phyloP scores from a whole-genome alignment of 2,329 filamentous ascomycete genomes.

The Sporothrix mexicana region DNA sequence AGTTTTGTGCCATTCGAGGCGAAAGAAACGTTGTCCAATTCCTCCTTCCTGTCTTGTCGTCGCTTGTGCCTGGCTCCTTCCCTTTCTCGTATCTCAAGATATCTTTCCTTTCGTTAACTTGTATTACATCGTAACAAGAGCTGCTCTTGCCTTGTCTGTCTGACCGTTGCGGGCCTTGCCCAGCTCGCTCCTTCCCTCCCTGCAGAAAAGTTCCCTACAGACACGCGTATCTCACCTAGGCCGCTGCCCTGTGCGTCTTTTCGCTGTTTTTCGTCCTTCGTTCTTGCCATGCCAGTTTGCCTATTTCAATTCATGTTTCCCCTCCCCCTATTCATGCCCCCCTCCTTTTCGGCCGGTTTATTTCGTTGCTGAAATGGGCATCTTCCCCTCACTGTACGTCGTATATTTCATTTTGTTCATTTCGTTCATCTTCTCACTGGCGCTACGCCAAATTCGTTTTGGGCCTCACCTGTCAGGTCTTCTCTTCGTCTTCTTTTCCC shows the following conservation, averaged over 20 bases:
- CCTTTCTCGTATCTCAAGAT: slow-evolving; percentile 7
- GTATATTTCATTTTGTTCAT: background rate
- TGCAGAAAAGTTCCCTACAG: slow-evolving; percentile 18
- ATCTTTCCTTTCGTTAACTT: background rate
- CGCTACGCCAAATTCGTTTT: slow-evolving; percentile 22
- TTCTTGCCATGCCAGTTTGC: slow-evolving; percentile 25
- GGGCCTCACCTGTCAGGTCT: slow-evolving; percentile 10
- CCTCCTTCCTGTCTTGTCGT: background rate
- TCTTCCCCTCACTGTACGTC: slow-evolving; percentile 22
- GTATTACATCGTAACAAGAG: background rate
- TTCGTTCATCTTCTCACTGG: slow-evolving; percentile 7
- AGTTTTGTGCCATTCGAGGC: background rate
- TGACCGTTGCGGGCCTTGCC: slow-evolving; percentile 22
- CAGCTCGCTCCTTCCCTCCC: slow-evolving; percentile 12
- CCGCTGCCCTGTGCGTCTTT: slow-evolving; percentile 25
- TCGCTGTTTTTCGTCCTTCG: background rate
- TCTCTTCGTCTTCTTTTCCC: slow-evolving; percentile 29
- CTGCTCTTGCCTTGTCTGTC: background rate
- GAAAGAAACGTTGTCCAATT: slow-evolving; percentile 3
- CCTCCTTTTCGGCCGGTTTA: slow-evolving; percentile 22
- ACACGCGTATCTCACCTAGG: slow-evolving; percentile 14
- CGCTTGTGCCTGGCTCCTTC: slow-evolving; percentile 6
- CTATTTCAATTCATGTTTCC: background rate
- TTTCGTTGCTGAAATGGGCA: background rate
- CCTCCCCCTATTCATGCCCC: slow-evolving; percentile 20